A percentile compares a stretch with the other conserved stretches of the same genome.
phyloP scores from a whole-genome alignment of 1,284 basidiomycete genomes.

The Fistulinella staudtii region DNA sequence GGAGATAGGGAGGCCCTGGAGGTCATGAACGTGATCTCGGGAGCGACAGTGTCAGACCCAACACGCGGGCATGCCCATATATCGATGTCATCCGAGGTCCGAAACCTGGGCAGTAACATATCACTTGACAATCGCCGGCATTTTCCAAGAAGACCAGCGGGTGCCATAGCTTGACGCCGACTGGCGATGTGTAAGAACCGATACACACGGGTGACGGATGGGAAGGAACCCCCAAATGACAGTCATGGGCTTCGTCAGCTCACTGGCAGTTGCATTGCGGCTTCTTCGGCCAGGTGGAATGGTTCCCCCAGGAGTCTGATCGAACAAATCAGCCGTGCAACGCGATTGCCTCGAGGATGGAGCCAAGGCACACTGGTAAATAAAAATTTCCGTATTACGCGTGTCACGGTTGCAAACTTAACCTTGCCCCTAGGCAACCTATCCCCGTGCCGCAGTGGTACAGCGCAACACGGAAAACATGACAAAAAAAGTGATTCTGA shows the following conservation, averaged over 20 bases:
- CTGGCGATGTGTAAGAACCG: conserved; percentile 3
- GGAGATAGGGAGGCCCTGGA: conserved; percentile 19
- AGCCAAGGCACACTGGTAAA: conserved; percentile 30
- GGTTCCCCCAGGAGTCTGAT: conserved; percentile 13
- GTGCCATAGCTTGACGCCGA: conserved; percentile 1
- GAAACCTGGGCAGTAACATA: conserved; percentile 1
- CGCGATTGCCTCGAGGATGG: conserved; percentile 35
- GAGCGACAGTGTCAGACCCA: conserved; percentile 19
- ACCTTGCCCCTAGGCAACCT: conserved; percentile 21
- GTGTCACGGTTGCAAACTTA: conserved; percentile 27
- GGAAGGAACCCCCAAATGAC: conserved; percentile 11
- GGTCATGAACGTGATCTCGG: conserved; percentile 24
- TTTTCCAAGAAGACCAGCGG: conserved; percentile 14
- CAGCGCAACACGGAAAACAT: conserved; percentile 5
- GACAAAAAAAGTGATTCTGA: conserved; percentile 6
- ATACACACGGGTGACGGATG: conserved; percentile 4
- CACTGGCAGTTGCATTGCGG: conserved; percentile 7
- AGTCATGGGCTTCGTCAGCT: conserved; percentile 10
- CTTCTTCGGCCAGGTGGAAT: conserved; percentile 13
- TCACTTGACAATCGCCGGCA: conserved; percentile 13
- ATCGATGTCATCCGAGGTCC: conserved; percentile 6
- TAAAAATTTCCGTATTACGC: conserved; percentile 31
- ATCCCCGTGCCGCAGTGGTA: conserved; percentile 12
- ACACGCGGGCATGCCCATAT: not conserved
- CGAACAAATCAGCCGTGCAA: conserved; percentile 20